phyloP scores from a whole-genome alignment of 2,329 filamentous ascomycete species.

The Fusarium austroafricanum region DNA sequence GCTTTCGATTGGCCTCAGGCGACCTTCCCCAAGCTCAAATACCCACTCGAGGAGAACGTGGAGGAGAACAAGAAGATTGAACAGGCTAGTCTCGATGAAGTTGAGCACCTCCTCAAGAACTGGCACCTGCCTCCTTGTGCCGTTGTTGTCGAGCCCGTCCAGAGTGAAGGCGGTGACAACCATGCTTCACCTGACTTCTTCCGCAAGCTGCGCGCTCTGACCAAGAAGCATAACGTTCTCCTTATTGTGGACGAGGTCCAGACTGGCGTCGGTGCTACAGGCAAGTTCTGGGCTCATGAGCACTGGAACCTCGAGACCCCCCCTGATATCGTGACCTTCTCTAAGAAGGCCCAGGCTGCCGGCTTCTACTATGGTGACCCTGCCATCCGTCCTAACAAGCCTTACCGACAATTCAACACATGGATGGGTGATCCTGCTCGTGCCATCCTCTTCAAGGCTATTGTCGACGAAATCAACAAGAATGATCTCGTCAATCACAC shows the following conservation, averaged over 20 bases:
- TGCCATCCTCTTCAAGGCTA: constrained; percentile 86
- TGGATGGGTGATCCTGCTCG: constrained; percentile 96
- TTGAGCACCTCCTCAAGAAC: constrained; percentile 82
- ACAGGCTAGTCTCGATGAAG: constrained; percentile 82
- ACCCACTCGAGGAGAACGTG: constrained; percentile 83
- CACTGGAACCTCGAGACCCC: constrained; percentile 86
- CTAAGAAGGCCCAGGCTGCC: constrained; percentile 93
- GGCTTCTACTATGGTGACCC: constrained; percentile 91
- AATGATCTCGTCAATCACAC: constrained; percentile 84
- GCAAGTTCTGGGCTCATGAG: constrained; percentile 96
- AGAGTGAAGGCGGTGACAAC: constrained; percentile 95
- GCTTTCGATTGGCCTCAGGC: constrained; percentile 96
- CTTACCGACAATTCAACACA: constrained; percentile 96
- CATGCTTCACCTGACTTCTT: constrained; percentile 91
- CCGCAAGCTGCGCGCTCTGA: constrained; percentile 82
- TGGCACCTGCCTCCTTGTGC: constrained; percentile 85
- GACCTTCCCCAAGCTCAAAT: constrained; percentile 85
- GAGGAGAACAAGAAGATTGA: constrained; percentile 87
- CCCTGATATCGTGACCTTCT: constrained; percentile 95
- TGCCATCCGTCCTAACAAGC: constrained; percentile 86
- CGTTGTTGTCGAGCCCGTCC: constrained; percentile 88
- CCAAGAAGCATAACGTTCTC: constrained; percentile 79
- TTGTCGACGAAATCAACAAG: constrained; percentile 82
- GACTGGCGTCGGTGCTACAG: constrained; percentile 91
- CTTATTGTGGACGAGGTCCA: constrained; percentile 96